These are phyloP conservation scores for Fusarium proliferatum DNA, from an alignment of 2,329 filamentous ascomycete genomes.

Conservation along the genomic window DNA sequence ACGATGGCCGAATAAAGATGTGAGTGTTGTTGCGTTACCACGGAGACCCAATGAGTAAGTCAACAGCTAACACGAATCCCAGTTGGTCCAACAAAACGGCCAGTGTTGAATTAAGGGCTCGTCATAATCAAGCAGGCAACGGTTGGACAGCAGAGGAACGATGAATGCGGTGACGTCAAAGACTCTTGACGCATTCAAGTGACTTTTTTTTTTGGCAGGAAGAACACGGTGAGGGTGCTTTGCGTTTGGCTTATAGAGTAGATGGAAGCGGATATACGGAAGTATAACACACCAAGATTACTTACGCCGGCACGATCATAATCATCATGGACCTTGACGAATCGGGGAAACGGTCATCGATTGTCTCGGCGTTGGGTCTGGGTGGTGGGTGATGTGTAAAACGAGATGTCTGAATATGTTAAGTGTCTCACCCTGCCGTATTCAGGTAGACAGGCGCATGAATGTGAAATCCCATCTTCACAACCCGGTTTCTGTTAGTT, in stretches of 20 bases:
- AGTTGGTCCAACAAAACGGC: slow-evolving; percentile 47
- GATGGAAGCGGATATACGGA: background rate
- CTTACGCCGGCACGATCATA: background rate
- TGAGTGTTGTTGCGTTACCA: slow-evolving; percentile 59
- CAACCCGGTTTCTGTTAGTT: background rate
- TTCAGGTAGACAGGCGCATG: slow-evolving; percentile 8
- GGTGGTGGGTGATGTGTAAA: slow-evolving; percentile 14
- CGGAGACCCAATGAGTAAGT: background rate
- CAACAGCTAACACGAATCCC: slow-evolving; percentile 5
- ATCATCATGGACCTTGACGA: background rate
- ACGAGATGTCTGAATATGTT: slow-evolving; percentile 14
- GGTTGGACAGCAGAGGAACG: slow-evolving; percentile 38
- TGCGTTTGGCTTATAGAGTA: slow-evolving; percentile 12
- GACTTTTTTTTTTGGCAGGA: background rate
- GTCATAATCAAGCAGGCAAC: slow-evolving; percentile 33
- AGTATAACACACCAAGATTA: background rate
- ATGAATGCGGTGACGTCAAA: slow-evolving; percentile 16
- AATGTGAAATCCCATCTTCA: slow-evolving; percentile 19
- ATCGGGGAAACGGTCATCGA: background rate
- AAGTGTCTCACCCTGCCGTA: background rate
- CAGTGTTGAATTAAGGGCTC: slow-evolving; percentile 37
- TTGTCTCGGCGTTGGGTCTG: slow-evolving; percentile 22
- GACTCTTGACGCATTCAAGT: background rate
- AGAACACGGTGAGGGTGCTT: background rate
- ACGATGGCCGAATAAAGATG: slow-evolving; percentile 88